Percentiles rank a stretch among this genome's conserved stretches.
phyloP scores from a whole-genome alignment of 75 land plant species.

The Pinus albicaulis region DNA sequence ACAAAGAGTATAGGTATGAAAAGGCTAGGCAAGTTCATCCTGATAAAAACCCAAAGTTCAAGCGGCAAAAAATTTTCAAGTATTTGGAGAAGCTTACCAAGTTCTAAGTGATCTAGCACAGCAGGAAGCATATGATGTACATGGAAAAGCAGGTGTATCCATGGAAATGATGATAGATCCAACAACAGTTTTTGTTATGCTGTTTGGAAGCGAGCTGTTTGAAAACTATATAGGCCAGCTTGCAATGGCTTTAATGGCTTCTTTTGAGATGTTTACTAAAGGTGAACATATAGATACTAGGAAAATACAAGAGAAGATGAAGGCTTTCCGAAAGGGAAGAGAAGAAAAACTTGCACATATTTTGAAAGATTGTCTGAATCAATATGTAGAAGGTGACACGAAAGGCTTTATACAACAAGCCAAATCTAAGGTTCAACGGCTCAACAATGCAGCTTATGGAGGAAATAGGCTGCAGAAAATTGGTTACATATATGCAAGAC shows the following conservation, averaged over 20 bases:
- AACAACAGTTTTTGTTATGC: constrained; percentile 72
- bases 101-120: too few relatives aligned
- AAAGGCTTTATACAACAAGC: constrained; percentile 55
- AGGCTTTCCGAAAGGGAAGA: constrained; percentile 76
- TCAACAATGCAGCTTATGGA: constrained; percentile 84
- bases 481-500: constrained; percentile 86
- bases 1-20: too few relatives aligned
- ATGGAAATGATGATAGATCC: constrained; percentile 73
- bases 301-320: too few relatives aligned
- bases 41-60: too few relatives aligned
- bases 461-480: constrained; percentile 84
- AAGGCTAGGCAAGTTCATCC: too few relatives aligned
- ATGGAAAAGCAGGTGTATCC: too few relatives aligned
- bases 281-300: too few relatives aligned
- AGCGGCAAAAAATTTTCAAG: too few relatives aligned
- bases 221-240: constrained; percentile 80
- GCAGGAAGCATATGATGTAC: too few relatives aligned
- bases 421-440: constrained; percentile 63
- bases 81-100: too few relatives aligned
- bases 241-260: constrained; percentile 74
- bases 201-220: constrained; percentile 80
- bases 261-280: too few relatives aligned
- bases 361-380: constrained; percentile 49
- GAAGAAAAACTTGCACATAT: constrained; percentile 68
- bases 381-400: constrained; percentile 63